Percentiles rank a stretch among this genome's conserved stretches.
These are phyloP conservation scores for Singerocomus rubriflavus DNA, from an alignment of 1,284 basidiomycete genomes.

Conservation along the genomic window DNA sequence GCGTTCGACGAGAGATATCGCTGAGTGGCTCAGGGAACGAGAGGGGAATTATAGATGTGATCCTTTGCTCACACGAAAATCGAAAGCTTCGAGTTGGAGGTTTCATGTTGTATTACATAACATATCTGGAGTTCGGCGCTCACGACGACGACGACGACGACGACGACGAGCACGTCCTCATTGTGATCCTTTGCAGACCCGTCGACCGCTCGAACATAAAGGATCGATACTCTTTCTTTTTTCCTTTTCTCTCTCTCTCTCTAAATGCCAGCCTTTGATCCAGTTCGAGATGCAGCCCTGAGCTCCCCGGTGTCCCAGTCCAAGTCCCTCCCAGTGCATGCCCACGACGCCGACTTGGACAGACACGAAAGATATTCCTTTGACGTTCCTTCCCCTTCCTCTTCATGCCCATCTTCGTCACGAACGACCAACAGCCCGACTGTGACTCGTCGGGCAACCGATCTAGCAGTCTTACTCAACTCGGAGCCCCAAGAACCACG, in stretches of 20 bases:
- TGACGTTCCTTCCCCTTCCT: conserved; percentile 33
- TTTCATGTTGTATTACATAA: conserved; percentile 19
- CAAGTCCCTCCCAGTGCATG: conserved; percentile 28
- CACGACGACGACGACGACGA: conserved; percentile 12
- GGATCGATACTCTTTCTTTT: background rate
- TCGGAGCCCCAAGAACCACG: conserved; percentile 45
- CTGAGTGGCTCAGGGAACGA: conserved; percentile 55
- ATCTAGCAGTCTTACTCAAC: conserved; percentile 69
- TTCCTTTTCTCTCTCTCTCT: too few species aligned
- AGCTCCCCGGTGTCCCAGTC: conserved; percentile 53
- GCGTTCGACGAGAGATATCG: conserved; percentile 57
- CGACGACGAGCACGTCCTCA: conserved; percentile 9
- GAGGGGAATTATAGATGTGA: conserved; percentile 1
- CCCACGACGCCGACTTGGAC: conserved; percentile 28
- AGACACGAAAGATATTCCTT: conserved; percentile 30
- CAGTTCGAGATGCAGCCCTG: conserved; percentile 76
- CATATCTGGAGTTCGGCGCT: background rate
- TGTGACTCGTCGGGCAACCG: conserved; percentile 59
- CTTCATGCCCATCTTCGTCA: conserved; percentile 35
- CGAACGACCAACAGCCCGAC: conserved; percentile 42
- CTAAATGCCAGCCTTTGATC: conserved; percentile 76
- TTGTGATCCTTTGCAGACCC: background rate
- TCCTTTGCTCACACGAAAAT: background rate
- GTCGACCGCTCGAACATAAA: conserved; percentile 12
- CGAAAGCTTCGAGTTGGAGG: background rate